Evolutionary conservation across 805 yeast genomes (phyloP).

Genomic region (Wickerhamiella parazyma): DNA sequence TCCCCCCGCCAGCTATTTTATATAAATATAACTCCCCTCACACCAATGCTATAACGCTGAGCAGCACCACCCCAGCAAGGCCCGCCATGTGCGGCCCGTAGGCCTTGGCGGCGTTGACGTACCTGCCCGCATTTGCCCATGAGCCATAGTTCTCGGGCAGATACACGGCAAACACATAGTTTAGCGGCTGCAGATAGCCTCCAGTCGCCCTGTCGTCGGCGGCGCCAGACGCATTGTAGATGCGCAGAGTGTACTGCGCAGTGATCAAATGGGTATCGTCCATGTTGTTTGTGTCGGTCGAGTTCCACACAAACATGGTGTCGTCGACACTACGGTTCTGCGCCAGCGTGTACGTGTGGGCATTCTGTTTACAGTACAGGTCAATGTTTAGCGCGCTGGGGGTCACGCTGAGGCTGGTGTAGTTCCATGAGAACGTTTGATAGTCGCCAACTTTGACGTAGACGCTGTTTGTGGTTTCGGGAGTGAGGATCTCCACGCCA

Average conservation of each 20-base stretch:
- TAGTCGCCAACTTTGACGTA: conserved; percentile 28
- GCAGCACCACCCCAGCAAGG: background rate
- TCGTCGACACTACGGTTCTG: conserved; percentile 22
- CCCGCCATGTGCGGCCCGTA: background rate
- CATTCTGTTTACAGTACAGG: conserved; percentile 27
- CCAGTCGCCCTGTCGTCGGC: conserved; percentile 23
- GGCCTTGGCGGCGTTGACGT: conserved; percentile 15
- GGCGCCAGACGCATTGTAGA: conserved; percentile 25
- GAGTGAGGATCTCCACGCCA: conserved; percentile 25
- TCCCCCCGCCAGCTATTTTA: background rate
- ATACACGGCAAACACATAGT: conserved; percentile 27
- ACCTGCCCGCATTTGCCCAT: conserved; percentile 21
- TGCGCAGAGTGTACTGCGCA: conserved; percentile 27
- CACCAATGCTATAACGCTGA: background rate
- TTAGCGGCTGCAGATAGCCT: conserved; percentile 25
- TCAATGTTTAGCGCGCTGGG: conserved; percentile 29
- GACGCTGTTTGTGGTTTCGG: conserved; percentile 25
- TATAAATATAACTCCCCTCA: background rate
- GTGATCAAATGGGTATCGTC: conserved; percentile 20
- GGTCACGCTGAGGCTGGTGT: conserved; percentile 25
- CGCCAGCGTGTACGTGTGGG: conserved; percentile 28
- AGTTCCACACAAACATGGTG: conserved; percentile 27
- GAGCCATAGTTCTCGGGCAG: conserved; percentile 27
- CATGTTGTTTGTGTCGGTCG: conserved; percentile 21
- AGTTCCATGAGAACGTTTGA: conserved; percentile 31